Evolutionary conservation across 2,329 filamentous ascomycete genomes (phyloP).

Genomic region (Diaporthe ampelina): DNA sequence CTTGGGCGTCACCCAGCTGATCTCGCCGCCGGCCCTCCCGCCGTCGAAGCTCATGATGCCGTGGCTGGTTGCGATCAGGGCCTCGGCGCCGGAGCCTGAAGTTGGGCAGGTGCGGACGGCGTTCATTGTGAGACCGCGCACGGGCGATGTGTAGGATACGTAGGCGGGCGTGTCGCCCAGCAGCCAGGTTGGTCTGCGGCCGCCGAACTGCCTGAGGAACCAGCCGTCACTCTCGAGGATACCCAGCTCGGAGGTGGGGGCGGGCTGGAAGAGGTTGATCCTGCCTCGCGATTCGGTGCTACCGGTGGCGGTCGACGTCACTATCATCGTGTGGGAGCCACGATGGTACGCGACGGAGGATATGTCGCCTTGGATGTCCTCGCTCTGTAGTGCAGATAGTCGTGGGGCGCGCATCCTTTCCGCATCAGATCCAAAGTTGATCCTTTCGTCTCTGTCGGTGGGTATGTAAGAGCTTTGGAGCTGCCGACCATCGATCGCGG

Average conservation of each 20-base stretch:
- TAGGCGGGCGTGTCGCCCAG: slow-evolving; percentile 52
- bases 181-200: slow-evolving; percentile 53
- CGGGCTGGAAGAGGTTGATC: slow-evolving; percentile 59
- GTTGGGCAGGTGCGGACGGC: slow-evolving; percentile 58
- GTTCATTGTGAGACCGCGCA: slow-evolving; percentile 42
- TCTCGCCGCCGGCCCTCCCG: slow-evolving; percentile 48
- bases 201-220: slow-evolving; percentile 44
- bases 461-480: slow-evolving; percentile 59
- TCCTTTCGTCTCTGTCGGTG: slow-evolving; percentile 58
- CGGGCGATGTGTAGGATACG: slow-evolving; percentile 38
- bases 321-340: slow-evolving; percentile 56
- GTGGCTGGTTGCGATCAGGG: slow-evolving; percentile 62
- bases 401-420: slow-evolving; percentile 17
- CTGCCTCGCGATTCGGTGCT: slow-evolving; percentile 61
- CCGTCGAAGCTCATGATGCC: slow-evolving; percentile 59
- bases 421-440: slow-evolving; percentile 28
- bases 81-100: slow-evolving; percentile 55
- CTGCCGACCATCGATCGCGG: slow-evolving; percentile 51
- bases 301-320: slow-evolving; percentile 56
- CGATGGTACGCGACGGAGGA: slow-evolving; percentile 64
- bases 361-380: slow-evolving; percentile 52
- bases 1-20: slow-evolving; percentile 48
- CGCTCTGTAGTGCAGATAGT: slow-evolving; percentile 36
- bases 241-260: slow-evolving; percentile 47
- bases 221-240: slow-evolving; percentile 43